phyloP scores from a whole-genome alignment of 2,329 filamentous ascomycete genomes.

The Teratosphaeria nubilosa region DNA sequence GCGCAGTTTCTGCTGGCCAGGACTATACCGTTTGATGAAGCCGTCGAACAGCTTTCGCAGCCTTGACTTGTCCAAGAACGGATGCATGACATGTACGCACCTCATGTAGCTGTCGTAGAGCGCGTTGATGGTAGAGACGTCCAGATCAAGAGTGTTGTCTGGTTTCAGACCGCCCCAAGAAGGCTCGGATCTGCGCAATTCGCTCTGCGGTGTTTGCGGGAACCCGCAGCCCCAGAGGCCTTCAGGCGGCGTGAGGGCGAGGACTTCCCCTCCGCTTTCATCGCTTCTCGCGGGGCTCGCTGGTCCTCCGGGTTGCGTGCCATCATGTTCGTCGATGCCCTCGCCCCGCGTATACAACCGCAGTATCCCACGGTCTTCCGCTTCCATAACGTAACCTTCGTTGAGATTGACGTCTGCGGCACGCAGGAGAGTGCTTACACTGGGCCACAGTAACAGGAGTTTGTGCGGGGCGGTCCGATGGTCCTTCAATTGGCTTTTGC shows the following conservation, averaged over 20 bases:
- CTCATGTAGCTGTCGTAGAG: constrained; percentile 47
- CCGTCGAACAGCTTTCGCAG: constrained; percentile 42
- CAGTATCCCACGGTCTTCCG: constrained; percentile 27
- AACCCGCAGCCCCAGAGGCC: constrained; percentile 44
- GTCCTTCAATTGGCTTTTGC: constrained; percentile 64
- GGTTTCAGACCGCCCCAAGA: constrained; percentile 41
- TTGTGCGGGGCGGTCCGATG: constrained; percentile 86
- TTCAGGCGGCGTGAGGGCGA: constrained; percentile 34
- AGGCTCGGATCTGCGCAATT: constrained; percentile 21
- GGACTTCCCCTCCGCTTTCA: constrained; percentile 21
- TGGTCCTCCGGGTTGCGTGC: constrained; percentile 23
- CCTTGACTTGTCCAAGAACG: constrained; percentile 48
- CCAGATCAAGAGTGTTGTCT: constrained; percentile 45
- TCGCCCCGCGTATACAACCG: constrained; percentile 28
- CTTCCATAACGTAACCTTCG: constrained; percentile 27
- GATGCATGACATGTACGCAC: constrained; percentile 54
- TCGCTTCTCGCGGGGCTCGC: constrained; percentile 32
- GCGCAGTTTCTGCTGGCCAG: constrained; percentile 9
- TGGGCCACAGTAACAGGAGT: constrained; percentile 57
- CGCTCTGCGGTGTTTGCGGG: constrained; percentile 18
- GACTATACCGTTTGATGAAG: constrained; percentile 42
- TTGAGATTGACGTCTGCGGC: constrained; percentile 16
- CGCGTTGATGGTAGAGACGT: constrained; percentile 39
- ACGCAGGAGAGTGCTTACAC: constrained; percentile 26
- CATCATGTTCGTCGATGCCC: constrained; percentile 29